phyloP scores from a whole-genome alignment of 768 basidiomycete species.

The Dendrothele bispora region DNA sequence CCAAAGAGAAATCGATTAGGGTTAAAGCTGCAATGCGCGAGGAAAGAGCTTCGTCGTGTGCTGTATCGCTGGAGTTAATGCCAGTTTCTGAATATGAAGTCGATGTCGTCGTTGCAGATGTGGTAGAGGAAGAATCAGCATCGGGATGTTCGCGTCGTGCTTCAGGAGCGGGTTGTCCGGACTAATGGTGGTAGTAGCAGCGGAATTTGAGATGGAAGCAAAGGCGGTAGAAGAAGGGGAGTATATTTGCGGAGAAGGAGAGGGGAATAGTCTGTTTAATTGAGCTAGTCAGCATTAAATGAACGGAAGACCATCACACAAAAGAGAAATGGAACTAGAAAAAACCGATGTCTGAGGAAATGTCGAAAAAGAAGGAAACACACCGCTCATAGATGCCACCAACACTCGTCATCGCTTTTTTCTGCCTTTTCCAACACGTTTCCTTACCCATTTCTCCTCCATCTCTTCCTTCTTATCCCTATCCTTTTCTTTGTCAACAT shows the following conservation, averaged over 20 bases:
- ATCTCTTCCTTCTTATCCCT: constrained; percentile 18
- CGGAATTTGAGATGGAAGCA: not conserved
- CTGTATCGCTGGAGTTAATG: constrained; percentile 74
- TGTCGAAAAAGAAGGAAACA: constrained; percentile 23
- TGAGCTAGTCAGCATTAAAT: not conserved
- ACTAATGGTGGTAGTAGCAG: not conserved
- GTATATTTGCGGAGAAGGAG: constrained; percentile 27
- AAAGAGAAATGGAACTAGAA: too few species aligned
- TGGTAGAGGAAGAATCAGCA: too few species aligned
- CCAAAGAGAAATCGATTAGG: constrained; percentile 83
- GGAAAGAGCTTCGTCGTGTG: constrained; percentile 88
- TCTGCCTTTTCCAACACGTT: constrained; percentile 77
- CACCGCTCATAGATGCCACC: constrained; percentile 78
- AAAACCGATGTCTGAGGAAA: too few species aligned
- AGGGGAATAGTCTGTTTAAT: constrained; percentile 40
- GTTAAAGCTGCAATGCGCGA: constrained; percentile 90
- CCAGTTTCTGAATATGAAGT: too few species aligned
- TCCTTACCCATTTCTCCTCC: constrained; percentile 17
- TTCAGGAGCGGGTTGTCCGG: too few species aligned
- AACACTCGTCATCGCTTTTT: constrained; percentile 59
- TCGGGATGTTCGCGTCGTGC: too few species aligned
- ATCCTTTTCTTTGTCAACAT: constrained; percentile 5
- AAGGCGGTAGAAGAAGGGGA: not conserved
- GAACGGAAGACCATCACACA: too few species aligned
- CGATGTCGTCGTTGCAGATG: too few species aligned